Conservation (phyloP, 2,329 filamentous ascomycete genomes). For the Coniochaeta ligniaria region DNA sequence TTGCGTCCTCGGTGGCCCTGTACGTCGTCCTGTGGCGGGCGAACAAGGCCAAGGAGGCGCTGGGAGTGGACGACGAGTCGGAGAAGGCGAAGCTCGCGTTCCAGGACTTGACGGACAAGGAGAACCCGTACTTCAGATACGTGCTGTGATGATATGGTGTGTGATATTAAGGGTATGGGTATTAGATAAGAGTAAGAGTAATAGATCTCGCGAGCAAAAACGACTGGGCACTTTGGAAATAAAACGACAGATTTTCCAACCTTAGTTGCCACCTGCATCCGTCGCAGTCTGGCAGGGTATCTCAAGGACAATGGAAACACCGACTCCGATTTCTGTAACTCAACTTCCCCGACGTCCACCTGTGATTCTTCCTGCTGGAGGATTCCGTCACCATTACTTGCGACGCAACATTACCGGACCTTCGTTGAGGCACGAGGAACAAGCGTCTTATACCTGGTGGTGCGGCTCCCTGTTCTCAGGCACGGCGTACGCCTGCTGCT, state of each 20-base stretch:
- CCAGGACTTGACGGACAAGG: conserved; percentile 59
- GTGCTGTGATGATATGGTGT: conserved; percentile 27
- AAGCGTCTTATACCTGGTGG: background rate
- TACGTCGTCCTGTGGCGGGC: conserved; percentile 53
- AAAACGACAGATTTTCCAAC: background rate
- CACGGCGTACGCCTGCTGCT: background rate
- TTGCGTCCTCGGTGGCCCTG: conserved; percentile 45
- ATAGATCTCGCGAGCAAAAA: background rate
- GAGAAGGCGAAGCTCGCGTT: conserved; percentile 61
- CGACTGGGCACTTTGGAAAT: background rate
- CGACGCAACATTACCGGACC: too few relatives aligned
- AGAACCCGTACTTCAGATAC: conserved; percentile 63
- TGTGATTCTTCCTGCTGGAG: background rate
- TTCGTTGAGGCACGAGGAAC: background rate
- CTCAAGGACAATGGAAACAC: background rate
- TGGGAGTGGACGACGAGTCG: conserved; percentile 43
- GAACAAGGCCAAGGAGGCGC: conserved; percentile 42
- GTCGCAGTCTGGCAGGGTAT: background rate
- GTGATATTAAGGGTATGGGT: background rate
- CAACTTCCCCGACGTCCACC: background rate
- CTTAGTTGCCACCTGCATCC: background rate
- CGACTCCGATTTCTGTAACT: background rate
- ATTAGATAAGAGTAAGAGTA: background rate
- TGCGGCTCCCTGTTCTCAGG: background rate
- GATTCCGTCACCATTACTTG: too few relatives aligned